Conservation (phyloP, 2,329 filamentous ascomycete species). For the Pestalotiopsis sp. region DNA sequence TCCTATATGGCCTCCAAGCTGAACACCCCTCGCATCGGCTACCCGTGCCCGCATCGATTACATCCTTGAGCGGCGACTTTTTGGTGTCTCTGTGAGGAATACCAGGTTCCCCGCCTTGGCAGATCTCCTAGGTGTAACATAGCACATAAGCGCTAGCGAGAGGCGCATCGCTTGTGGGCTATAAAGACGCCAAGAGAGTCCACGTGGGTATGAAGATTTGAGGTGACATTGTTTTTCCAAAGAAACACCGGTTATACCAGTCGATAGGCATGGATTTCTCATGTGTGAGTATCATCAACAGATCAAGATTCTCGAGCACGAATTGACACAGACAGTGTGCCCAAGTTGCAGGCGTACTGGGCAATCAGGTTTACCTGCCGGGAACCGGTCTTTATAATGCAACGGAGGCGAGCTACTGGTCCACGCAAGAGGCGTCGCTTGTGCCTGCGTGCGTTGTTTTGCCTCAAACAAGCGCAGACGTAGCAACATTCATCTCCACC, state of each 20-base stretch:
- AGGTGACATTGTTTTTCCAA: background rate
- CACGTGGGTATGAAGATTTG: background rate
- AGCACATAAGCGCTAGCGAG: background rate
- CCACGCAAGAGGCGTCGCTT: conserved; percentile 11
- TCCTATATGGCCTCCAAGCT: too few species aligned
- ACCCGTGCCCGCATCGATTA: background rate
- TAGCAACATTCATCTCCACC: conserved; percentile 12
- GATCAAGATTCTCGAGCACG: background rate
- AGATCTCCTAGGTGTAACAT: background rate
- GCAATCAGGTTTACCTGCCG: conserved; percentile 4
- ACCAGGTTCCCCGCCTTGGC: background rate
- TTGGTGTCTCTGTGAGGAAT: too few species aligned
- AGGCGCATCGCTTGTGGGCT: background rate
- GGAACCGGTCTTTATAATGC: conserved; percentile 10
- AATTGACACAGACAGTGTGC: background rate
- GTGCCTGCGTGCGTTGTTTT: conserved; percentile 12
- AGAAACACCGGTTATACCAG: background rate
- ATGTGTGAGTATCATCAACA: background rate
- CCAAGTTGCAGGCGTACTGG: background rate
- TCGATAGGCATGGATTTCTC: background rate
- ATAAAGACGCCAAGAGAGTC: background rate
- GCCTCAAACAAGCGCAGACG: conserved; percentile 12
- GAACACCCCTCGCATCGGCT: background rate
- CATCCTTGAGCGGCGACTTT: background rate
- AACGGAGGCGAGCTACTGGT: conserved; percentile 15